These are phyloP conservation scores for Sesbania bispinosa DNA, from an alignment of 306 rosid genomes.

Conservation along the genomic window DNA sequence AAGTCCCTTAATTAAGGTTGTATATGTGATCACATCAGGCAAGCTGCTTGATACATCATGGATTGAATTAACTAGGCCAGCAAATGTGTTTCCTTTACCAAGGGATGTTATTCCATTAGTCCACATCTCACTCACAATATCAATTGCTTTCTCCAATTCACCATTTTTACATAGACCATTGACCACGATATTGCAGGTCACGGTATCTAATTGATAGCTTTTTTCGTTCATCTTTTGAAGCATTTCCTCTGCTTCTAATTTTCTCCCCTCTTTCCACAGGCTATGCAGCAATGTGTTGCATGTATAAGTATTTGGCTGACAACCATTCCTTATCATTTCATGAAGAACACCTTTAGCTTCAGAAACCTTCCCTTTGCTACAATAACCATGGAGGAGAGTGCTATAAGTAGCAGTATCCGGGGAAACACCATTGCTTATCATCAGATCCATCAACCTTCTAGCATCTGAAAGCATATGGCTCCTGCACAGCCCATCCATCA, in stretches of 20 bases:
- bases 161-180: conserved; percentile 81
- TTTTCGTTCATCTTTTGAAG: conserved; percentile 76
- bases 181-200: conserved; percentile 81
- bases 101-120: conserved; percentile 68
- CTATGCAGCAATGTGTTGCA: conserved; percentile 85
- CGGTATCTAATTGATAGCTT: conserved; percentile 62
- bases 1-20: conserved; percentile 68
- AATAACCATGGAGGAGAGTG: conserved; percentile 74
- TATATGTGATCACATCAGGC: conserved; percentile 78
- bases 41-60: conserved; percentile 48
- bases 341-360: conserved; percentile 72
- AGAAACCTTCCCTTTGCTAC: conserved; percentile 63
- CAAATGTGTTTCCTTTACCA: conserved; percentile 54
- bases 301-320: conserved; percentile 77
- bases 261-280: conserved; percentile 84
- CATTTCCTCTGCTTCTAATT: conserved; percentile 75
- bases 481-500: conserved; percentile 75
- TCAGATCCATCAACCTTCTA: conserved; percentile 47
- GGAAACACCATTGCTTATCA: conserved; percentile 52
- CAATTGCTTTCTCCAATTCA: conserved; percentile 77
- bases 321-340: conserved; percentile 62
- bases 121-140: conserved; percentile 84
- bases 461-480: conserved; percentile 75
- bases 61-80: conserved; percentile 51
- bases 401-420: conserved; percentile 74